phyloP scores from a whole-genome alignment of 2,329 filamentous ascomycete species.

The Ilyonectria sp. region DNA sequence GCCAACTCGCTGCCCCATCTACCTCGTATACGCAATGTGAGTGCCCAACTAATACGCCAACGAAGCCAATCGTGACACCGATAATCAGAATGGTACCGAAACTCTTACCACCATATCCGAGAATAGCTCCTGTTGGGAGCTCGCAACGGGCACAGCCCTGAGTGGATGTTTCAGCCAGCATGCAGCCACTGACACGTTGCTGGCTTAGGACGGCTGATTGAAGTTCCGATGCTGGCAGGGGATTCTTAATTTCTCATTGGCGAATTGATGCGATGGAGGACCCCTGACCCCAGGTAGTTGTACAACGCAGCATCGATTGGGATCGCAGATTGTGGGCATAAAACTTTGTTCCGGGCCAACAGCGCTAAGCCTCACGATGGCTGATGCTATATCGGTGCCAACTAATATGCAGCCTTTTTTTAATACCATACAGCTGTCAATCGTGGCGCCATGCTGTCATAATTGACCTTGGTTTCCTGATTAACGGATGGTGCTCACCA shows the following conservation, averaged over 20 bases:
- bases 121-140: background rate
- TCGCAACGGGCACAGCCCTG: slow-evolving; percentile 4
- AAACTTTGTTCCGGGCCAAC: background rate
- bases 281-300: background rate
- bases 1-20: background rate
- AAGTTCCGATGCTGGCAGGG: background rate
- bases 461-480: background rate
- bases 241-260: background rate
- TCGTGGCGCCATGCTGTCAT: background rate
- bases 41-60: slow-evolving; percentile 7
- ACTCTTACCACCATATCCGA: slow-evolving; percentile 10
- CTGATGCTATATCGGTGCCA: background rate
- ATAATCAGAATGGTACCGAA: slow-evolving; percentile 1
- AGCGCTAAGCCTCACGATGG: background rate
- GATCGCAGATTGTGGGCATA: background rate
- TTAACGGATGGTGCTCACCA: background rate
- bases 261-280: too few relatives aligned
- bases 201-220: background rate
- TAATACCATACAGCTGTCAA: background rate
- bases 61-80: background rate
- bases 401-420: background rate
- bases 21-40: too few relatives aligned
- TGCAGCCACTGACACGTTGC: slow-evolving; percentile 12
- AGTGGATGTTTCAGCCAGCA: slow-evolving; percentile 20
- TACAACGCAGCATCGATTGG: slow-evolving; percentile 1